Evolutionary conservation across 495 filamentous ascomycete species (phyloP), one percentile per base, ranked within the genome.

Genomic region (Symbiotaphrina buchneri): DNA sequence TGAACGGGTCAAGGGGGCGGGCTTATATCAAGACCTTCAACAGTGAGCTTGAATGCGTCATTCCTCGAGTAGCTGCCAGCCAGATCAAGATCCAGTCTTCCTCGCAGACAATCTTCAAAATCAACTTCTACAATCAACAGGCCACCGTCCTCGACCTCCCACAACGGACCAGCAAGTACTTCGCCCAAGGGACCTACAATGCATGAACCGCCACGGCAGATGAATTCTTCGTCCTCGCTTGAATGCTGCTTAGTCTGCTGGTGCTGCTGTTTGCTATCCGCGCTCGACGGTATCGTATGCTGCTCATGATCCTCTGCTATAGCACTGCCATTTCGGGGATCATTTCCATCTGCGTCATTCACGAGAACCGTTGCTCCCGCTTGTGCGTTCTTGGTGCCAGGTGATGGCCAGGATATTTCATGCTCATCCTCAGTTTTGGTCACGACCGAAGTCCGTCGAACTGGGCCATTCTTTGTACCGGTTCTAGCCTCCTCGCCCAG

Each of bases 121-220:
- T 75, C 68, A 7, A 65, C 59, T 31, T 63, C 55, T 2, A 53
- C 45, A 8, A 58, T 45, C 11, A 63, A 39, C 3, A 71, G 35
- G 0, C 55, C 58, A 5, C 56, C 55, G 38, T 74, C 63, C 33
- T 83, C 70, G 21, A 73, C 66, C 33, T 87, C 77, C 80, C 80
- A 92, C 30, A 90, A 51, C 1, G 85, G 85, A 0, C 79, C 82
- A 0, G 64, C 67, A 0, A 93, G 47, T 3, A 83, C 63, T 3
- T 83, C 63, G 0, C 85, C 85, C 19, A 76, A 54, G 0, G 85
- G 85, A 5, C 63, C 71, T 27, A 91, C 55, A 38, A 95, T 84
- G 39, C 70, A 74, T 0, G 76, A 85, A 0, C 85, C 85, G 17
- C 84, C 85, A 5, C 72, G 61, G 29, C 59, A 76, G 28, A 67